Base-by-base conservation (phyloP, 2,329 filamentous ascomycete genomes). In the Trichoderma semiorbis region DNA sequence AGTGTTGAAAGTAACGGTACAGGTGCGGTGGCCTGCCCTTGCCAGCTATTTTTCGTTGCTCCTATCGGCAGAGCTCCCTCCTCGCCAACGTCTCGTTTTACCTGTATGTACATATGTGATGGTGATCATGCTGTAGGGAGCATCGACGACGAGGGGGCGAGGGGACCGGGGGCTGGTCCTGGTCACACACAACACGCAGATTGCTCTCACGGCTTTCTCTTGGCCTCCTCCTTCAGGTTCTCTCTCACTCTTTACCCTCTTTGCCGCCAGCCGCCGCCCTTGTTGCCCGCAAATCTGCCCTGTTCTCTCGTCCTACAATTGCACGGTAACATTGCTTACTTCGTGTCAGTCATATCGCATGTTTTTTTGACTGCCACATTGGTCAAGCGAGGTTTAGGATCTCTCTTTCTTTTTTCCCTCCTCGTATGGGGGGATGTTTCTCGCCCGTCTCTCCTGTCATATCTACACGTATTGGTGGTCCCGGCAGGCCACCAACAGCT, bases 91-190 rank as follows among this genome's bases (percentile, higher is more conserved):
- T 68, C 58, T 60, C 50, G 55, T 55, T 65, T 63, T 68, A 50
- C 30, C 36, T 50, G 58, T 50, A 47, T 36, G 58, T 58, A 57
- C 57, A 36, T 69, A 72, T 72, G 70, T 64, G 70, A 68, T 68
- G 70, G 36, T 72, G 64, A 72, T 72, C 64, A 69, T 57, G 43
- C 62, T 65, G 72, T 70, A 68, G 55, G 70, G 70, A 72, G 70
- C 60, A 63, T 50, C 24, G 26, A 53, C 47, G 61, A 71, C 34
- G 34, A 47, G 61, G 36, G 53, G 53, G 43, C 12, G 63, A 55
- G 43, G 43, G 26, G 55, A 47, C 24, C 21, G 28, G 62, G 57
- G 70, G 34, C 39, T 26, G 65, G 64, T 50, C 57, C 58, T 60
- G 14, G 64, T 64, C 58, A 60, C 58, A 69, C 70, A 57, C 53